Evolutionary conservation across 805 yeast species (phyloP), one percentile per base, ranked within the genome.

Genomic region (Wickerhamiella vanderwaltii): DNA sequence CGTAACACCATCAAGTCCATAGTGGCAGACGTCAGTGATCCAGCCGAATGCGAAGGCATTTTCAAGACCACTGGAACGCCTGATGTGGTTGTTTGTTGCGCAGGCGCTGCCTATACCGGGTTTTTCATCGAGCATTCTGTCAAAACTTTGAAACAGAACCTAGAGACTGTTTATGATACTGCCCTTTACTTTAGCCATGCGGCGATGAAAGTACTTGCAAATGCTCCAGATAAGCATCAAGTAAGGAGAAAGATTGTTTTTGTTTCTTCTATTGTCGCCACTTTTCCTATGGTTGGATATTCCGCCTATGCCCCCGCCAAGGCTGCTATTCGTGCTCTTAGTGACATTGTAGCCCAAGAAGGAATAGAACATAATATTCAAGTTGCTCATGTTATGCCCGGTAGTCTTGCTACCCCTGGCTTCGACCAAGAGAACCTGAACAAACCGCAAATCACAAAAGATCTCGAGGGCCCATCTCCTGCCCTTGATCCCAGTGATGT

Each of bases 381-480:
- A 20, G 81, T 91, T 0, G 71, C 79, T 4, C 75, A 84, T 46
- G 75, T 85, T 0, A 78, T 75, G 53, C 94, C 97, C 0, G 98
- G 98, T 0, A 86, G 85, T 56, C 86, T 88, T 60, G 72, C 68
- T 36, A 78, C 93, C 48, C 97, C 87, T 58, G 99, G 98, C 0
- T 91, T 60, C 54, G 71, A 63, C 3, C 75, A 76, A 45, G 99
- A 91, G 59, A 79, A 87, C 56, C 60, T 62, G 43, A 79, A 93
- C 2, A 91, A 91, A 57, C 97, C 98, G 0, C 71, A 67, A 7
- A 83, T 91, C 43, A 86, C 96, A 1, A 73, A 68, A 48, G 61
- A 61, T 24, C 84, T 91, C 25, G 98, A 91, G 59, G 98, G 97
- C 1, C 69, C 93, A 1, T 79, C 93, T 4, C 58, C 54, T 4